These are phyloP conservation scores for Fraxinus americana DNA, from an alignment of 257 asterid genomes.

Conservation along the genomic window DNA sequence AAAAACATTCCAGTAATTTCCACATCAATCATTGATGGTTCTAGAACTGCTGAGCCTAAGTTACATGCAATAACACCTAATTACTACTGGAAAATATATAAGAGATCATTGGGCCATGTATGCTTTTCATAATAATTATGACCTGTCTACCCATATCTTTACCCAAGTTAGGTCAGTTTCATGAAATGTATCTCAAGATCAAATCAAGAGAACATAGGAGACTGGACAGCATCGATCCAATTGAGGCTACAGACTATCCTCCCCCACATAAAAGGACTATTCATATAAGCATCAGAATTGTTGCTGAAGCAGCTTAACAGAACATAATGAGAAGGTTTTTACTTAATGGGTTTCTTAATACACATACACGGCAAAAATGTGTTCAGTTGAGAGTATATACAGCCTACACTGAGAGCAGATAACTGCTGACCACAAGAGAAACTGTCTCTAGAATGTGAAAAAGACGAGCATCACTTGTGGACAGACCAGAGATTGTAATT, in stretches of 20 bases:
- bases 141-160: not conserved
- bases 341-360: conserved; percentile 2
- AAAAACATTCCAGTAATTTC: not conserved
- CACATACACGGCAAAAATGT: not conserved
- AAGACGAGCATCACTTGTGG: conserved; percentile 28
- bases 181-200: not conserved
- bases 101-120: not conserved
- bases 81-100: not conserved
- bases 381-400: conserved; percentile 13
- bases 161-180: not conserved
- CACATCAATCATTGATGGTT: not conserved
- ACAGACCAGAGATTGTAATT: conserved; percentile 23
- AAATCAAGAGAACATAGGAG: no score
- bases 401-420: conserved; percentile 33
- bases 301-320: not conserved
- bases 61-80: not conserved
- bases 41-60: not conserved
- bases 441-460: conserved; percentile 32
- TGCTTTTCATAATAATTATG: not conserved
- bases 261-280: not conserved
- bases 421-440: conserved; percentile 28
- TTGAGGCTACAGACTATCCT: not conserved
- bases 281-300: not conserved
- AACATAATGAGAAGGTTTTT: not conserved
- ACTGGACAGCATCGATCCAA: not conserved